phyloP scores from a whole-genome alignment of 768 basidiomycete species.

The Pluteus cervinus region DNA sequence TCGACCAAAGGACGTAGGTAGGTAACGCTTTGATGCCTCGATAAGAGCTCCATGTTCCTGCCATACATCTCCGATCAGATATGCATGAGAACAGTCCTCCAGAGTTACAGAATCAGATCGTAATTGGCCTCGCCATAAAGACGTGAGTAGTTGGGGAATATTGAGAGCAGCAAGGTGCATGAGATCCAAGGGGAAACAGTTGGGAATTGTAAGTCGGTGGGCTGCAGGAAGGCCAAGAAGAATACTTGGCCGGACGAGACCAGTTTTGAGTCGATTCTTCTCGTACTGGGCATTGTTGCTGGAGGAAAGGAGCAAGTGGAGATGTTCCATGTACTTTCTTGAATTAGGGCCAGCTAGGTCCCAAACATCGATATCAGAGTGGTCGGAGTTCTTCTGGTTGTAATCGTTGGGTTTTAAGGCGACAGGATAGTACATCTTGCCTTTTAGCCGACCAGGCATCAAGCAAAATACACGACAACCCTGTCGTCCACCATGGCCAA shows the following conservation, averaged over 20 bases:
- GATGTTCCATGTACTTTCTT: not conserved
- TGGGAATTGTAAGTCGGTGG: conserved; percentile 21
- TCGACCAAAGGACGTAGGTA: conserved; percentile 14
- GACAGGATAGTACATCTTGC: conserved; percentile 2
- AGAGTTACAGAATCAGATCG: conserved; percentile 15
- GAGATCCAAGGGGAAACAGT: conserved; percentile 29
- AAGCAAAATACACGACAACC: not conserved
- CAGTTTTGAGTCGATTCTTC: conserved; percentile 21
- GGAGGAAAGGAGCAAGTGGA: not conserved
- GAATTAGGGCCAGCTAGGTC: too few relatives aligned
- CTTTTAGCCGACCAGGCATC: conserved; percentile 1
- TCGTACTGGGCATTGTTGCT: conserved; percentile 14
- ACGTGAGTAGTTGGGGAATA: conserved; percentile 31
- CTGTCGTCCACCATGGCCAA: not conserved
- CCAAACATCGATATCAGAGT: not conserved
- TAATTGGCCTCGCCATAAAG: conserved; percentile 24
- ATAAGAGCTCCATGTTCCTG: not conserved
- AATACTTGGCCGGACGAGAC: conserved; percentile 28
- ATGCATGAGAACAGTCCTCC: not conserved
- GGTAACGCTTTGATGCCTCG: not conserved
- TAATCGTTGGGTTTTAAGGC: conserved; percentile 1
- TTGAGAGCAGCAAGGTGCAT: conserved; percentile 34
- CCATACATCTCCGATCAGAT: not conserved
- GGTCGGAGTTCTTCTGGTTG: not conserved
- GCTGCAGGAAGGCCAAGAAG: conserved; percentile 22